A percentile compares a stretch with the other conserved stretches of the same genome.
Conservation (phyloP, 371 early-diverging fungal species). For the Actinomortierella ambigua region DNA sequence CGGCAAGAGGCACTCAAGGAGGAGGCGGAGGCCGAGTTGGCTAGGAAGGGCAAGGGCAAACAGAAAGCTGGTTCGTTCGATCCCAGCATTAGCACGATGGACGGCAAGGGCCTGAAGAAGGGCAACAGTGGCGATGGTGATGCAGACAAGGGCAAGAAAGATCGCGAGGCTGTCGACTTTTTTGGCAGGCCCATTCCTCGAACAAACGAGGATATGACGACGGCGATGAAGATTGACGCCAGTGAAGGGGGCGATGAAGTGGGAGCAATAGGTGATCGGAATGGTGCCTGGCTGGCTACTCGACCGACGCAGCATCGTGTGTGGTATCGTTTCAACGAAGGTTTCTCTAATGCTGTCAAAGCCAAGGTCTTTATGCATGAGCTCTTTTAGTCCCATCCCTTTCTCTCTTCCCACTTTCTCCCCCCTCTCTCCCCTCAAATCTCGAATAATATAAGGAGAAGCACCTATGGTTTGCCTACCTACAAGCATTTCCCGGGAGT, state of each 20-base stretch:
- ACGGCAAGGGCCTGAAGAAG: constrained; percentile 8
- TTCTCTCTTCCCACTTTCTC: too few relatives aligned
- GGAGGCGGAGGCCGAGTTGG: constrained; percentile 11
- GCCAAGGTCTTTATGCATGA: constrained; percentile 46
- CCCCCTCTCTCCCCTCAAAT: too few relatives aligned
- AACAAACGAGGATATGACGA: constrained; percentile 5
- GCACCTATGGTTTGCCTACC: too few relatives aligned
- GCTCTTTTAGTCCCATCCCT: constrained; percentile 18
- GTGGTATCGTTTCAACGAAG: constrained; percentile 79
- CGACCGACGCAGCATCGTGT: constrained; percentile 39
- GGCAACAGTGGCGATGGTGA: constrained; percentile 9
- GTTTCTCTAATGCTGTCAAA: constrained; percentile 91
- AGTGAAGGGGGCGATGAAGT: neutral
- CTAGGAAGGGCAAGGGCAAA: constrained; percentile 10
- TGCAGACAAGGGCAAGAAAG: constrained; percentile 13
- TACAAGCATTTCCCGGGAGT: too few relatives aligned
- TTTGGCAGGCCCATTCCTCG: constrained; percentile 63
- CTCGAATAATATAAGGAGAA: too few relatives aligned
- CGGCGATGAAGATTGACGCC: neutral
- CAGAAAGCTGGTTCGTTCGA: too few relatives aligned
- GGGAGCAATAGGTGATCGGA: neutral
- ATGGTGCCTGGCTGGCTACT: neutral
- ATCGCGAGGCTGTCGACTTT: constrained; percentile 61
- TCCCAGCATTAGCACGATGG: neutral
- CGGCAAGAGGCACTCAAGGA: constrained; percentile 52